A percentile compares a stretch with the other conserved stretches of the same genome.
These are phyloP conservation scores for Lasiosphaeria ovina DNA, from an alignment of 495 filamentous ascomycete species.

Conservation along the genomic window DNA sequence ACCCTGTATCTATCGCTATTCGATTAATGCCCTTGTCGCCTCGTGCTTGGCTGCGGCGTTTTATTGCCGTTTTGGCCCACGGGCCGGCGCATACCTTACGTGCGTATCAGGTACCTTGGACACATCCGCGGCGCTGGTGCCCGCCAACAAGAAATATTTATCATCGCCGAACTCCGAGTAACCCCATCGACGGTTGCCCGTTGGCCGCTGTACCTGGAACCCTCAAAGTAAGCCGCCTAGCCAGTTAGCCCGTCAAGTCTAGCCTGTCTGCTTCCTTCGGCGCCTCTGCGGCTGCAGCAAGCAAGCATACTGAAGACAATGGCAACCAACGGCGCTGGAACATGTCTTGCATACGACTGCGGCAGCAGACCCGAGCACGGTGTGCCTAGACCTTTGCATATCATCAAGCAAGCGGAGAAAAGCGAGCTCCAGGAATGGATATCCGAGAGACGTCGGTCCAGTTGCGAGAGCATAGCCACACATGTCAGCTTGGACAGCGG, in stretches of 20 bases:
- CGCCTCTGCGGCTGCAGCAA: neutral
- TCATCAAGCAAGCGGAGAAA: conserved; percentile 25
- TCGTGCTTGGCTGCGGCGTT: neutral
- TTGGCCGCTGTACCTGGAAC: too few relatives aligned
- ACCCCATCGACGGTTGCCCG: too few relatives aligned
- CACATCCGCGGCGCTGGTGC: too few relatives aligned
- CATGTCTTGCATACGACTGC: neutral
- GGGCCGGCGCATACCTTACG: too few relatives aligned
- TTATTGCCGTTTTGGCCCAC: neutral
- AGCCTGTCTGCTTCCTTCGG: too few relatives aligned
- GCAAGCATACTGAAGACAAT: neutral
- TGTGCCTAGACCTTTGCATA: conserved; percentile 32
- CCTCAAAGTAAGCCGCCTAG: too few relatives aligned
- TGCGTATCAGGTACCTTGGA: too few relatives aligned
- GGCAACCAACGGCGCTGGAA: neutral
- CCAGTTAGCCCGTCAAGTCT: too few relatives aligned
- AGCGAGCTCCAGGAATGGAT: conserved; percentile 3
- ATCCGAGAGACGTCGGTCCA: conserved; percentile 8
- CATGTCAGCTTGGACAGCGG: conserved; percentile 24
- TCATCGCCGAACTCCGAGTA: too few relatives aligned
- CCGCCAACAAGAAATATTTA: too few relatives aligned
- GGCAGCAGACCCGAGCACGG: neutral
- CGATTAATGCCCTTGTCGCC: neutral
- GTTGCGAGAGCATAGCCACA: conserved; percentile 17
- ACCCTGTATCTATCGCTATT: neutral